phyloP scores from a whole-genome alignment of 2,329 filamentous ascomycete genomes.

The Paraphoma sp. region DNA sequence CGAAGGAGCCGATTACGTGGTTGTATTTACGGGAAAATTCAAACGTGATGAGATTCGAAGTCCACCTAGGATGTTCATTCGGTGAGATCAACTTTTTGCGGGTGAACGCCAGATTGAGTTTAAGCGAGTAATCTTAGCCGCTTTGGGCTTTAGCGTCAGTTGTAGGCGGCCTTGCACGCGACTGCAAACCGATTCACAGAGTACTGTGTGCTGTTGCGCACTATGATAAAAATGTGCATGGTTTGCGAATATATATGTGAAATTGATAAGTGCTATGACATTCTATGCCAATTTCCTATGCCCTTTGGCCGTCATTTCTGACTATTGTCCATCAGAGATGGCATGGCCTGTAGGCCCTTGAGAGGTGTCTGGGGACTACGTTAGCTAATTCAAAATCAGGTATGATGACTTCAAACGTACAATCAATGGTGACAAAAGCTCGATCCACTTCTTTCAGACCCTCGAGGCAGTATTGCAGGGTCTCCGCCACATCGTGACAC shows the following conservation, averaged over 20 bases:
- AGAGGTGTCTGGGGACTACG: conserved; percentile 19
- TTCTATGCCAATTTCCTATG: not conserved
- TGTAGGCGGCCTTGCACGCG: not conserved
- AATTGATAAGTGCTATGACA: not conserved
- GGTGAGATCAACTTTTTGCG: not conserved
- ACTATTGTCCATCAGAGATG: conserved; percentile 9
- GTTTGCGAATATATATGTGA: not conserved
- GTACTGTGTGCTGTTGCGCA: not conserved
- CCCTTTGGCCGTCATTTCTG: too few relatives aligned
- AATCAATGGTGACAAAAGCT: conserved; percentile 61
- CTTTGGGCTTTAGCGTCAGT: not conserved
- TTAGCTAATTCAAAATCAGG: conserved; percentile 8
- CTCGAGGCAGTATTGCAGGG: conserved; percentile 67
- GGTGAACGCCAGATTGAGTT: not conserved
- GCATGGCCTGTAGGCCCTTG: conserved; percentile 35
- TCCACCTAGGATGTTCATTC: not conserved
- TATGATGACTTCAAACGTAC: conserved; percentile 35
- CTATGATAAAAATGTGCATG: not conserved
- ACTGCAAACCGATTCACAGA: too few relatives aligned
- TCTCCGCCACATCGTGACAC: conserved; percentile 68
- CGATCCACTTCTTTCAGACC: conserved; percentile 60
- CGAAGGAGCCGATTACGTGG: not conserved
- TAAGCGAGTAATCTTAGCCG: not conserved
- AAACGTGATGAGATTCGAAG: not conserved
- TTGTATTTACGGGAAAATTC: not conserved